These are phyloP conservation scores for Phytophthora citrophthora DNA, from an alignment of 352 stramenopile species.

Conservation along the genomic window DNA sequence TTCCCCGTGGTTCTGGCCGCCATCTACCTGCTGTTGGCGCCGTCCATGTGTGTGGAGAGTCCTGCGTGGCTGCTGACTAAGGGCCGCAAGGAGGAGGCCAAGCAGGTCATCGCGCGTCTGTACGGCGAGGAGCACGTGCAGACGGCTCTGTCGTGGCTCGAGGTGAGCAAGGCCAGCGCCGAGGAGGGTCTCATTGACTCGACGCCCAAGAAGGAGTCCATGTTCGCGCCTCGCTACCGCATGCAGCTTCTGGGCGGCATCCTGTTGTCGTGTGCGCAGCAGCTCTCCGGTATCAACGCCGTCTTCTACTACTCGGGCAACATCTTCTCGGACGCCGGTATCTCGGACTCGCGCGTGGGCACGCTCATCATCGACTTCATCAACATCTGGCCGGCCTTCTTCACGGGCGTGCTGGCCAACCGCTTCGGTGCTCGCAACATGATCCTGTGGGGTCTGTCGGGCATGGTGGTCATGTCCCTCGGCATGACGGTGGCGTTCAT, in stretches of 20 bases:
- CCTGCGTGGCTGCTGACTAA: constrained; percentile 51
- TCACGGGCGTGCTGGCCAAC: constrained; percentile 27
- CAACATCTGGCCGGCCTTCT: constrained; percentile 32
- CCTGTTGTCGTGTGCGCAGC: constrained; percentile 34
- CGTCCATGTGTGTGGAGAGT: constrained; percentile 33
- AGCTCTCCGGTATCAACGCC: constrained; percentile 21
- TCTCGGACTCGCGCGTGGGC: constrained; percentile 30
- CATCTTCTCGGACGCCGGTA: constrained; percentile 28
- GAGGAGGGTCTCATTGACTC: constrained; percentile 15
- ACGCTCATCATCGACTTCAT: constrained; percentile 33
- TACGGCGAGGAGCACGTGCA: constrained; percentile 40
- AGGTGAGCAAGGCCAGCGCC: constrained; percentile 18
- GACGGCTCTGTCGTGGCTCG: constrained; percentile 32
- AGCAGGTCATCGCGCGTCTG: constrained; percentile 32
- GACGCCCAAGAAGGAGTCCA: constrained; percentile 31
- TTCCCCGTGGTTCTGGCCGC: constrained; percentile 22
- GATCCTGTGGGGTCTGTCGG: constrained; percentile 48
- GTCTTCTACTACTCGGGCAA: constrained; percentile 22
- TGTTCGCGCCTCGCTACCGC: constrained; percentile 37
- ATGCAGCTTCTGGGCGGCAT: constrained; percentile 58
- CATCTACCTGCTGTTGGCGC: constrained; percentile 26
- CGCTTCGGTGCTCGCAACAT: constrained; percentile 59
- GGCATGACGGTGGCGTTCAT: constrained; percentile 31
- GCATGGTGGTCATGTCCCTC: constrained; percentile 37
- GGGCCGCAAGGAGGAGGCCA: constrained; percentile 35